Evolutionary conservation across 768 basidiomycete species (phyloP).

Genomic region (Terana coerulea): DNA sequence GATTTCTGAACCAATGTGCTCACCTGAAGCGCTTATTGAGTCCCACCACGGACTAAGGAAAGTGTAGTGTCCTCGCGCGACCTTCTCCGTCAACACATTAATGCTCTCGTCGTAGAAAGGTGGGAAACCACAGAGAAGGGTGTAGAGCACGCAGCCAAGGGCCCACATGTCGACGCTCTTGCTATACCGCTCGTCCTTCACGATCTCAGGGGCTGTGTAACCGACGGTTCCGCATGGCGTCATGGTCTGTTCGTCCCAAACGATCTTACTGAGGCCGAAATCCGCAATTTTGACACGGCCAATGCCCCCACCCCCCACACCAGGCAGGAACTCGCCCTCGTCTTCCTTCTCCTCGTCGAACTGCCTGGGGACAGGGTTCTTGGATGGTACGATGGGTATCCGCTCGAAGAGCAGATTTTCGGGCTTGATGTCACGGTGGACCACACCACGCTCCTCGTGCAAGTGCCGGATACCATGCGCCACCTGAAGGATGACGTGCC

Average conservation of each 20-base stretch:
- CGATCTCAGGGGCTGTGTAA: conserved; percentile 98
- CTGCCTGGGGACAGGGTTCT: conserved; percentile 66
- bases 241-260: conserved; percentile 99
- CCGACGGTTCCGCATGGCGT: conserved; percentile 99
- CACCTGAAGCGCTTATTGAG: conserved; percentile 80
- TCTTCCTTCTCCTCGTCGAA: conserved; percentile 99
- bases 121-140: conserved; percentile 93
- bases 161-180: conserved; percentile 99
- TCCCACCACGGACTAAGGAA: conserved; percentile 99
- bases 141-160: conserved; percentile 97
- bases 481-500: conserved; percentile 96
- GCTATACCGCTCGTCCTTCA: conserved; percentile 95
- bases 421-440: conserved; percentile 99
- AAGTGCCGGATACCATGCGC: conserved; percentile 92
- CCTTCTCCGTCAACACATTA: conserved; percentile 96
- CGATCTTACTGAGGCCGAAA: conserved; percentile 94
- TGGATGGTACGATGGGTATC: conserved; percentile 89
- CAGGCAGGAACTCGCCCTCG: conserved; percentile 92
- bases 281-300: conserved; percentile 98
- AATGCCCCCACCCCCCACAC: conserved; percentile 94
- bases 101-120: conserved; percentile 99
- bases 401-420: conserved; percentile 94
- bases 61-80: conserved; percentile 95
- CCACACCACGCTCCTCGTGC: conserved; percentile 96
- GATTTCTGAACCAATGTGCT: conserved; percentile 12